phyloP scores from a whole-genome alignment of 306 rosid species.

The Quercus berberidifolia region DNA sequence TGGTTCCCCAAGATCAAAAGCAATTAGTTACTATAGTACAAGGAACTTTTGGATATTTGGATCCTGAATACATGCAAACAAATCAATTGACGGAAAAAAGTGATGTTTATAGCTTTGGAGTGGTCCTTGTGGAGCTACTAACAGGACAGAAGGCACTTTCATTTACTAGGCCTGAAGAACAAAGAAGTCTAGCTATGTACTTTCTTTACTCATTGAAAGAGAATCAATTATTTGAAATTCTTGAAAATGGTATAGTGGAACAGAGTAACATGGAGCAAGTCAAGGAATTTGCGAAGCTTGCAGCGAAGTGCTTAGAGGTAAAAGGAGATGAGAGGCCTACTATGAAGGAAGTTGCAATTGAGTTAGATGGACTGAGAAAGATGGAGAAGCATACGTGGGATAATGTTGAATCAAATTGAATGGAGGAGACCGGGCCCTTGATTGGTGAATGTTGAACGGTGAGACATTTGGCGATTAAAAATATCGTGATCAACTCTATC shows the following conservation, averaged over 20 bases:
- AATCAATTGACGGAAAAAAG: constrained; percentile 25
- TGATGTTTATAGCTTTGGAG: constrained; percentile 28
- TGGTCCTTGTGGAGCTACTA: constrained; percentile 26
- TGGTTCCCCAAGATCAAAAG: constrained; percentile 10
- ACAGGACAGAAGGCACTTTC: constrained; percentile 25
- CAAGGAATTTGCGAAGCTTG: constrained; percentile 17
- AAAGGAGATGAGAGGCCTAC: no score
- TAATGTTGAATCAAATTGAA: no score
- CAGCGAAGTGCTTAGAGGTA: background rate
- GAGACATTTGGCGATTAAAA: no score
- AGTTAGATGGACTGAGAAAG: constrained; percentile 20
- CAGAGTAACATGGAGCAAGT: constrained; percentile 6
- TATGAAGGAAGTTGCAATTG: constrained; percentile 33
- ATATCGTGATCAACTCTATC: background rate
- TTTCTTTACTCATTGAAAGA: constrained; percentile 15
- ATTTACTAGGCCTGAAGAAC: constrained; percentile 19
- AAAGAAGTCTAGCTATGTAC: constrained; percentile 18
- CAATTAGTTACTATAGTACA: constrained; percentile 30
- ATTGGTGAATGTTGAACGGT: background rate
- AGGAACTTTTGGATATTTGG: constrained; percentile 31
- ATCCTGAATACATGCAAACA: constrained; percentile 29
- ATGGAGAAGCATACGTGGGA: background rate
- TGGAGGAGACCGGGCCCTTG: background rate
- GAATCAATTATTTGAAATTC: constrained; percentile 3
- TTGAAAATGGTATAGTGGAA: background rate